Evolutionary conservation across 495 filamentous ascomycete genomes (phyloP).

Genomic region (Achaetomiella virescens): DNA sequence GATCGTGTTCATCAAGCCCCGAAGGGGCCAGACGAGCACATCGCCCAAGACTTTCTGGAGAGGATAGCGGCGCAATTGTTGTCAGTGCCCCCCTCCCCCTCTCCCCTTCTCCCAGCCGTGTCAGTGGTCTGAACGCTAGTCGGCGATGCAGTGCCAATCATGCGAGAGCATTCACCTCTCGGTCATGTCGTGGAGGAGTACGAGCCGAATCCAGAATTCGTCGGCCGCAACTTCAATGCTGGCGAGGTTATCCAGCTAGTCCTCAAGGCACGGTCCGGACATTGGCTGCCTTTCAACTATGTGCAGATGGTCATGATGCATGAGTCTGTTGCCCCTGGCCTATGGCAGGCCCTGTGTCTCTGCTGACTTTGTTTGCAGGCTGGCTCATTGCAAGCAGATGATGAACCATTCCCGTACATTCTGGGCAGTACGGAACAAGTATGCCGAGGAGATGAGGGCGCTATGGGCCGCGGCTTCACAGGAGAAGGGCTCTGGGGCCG

Average conservation of each 20-base stretch:
- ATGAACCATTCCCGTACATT: constrained; percentile 75
- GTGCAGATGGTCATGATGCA: constrained; percentile 89
- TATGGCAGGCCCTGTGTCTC: neutral
- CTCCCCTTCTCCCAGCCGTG: neutral
- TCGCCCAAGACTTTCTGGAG: constrained; percentile 64
- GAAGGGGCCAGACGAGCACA: constrained; percentile 48
- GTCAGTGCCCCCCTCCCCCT: constrained; percentile 25
- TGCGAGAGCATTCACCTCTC: constrained; percentile 61
- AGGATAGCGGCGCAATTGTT: constrained; percentile 71
- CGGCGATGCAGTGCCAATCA: constrained; percentile 51
- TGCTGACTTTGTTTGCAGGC: constrained; percentile 29
- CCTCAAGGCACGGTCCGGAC: constrained; percentile 53
- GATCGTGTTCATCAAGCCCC: constrained; percentile 76
- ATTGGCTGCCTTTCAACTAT: constrained; percentile 68
- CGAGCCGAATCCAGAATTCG: constrained; percentile 65
- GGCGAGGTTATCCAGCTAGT: constrained; percentile 80
- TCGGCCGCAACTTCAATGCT: constrained; percentile 75
- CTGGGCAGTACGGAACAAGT: constrained; percentile 65
- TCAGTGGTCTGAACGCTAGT: neutral
- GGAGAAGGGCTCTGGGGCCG: constrained; percentile 75
- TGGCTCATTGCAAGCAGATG: constrained; percentile 77
- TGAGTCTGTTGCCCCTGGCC: constrained; percentile 32
- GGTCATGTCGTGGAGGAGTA: constrained; percentile 74
- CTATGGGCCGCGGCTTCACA: constrained; percentile 62
- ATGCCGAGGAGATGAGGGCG: constrained; percentile 55